A percentile compares a stretch with the other conserved stretches of the same genome.
phyloP scores from a whole-genome alignment of 2,329 filamentous ascomycete species.

The Pyricularia grisea region DNA sequence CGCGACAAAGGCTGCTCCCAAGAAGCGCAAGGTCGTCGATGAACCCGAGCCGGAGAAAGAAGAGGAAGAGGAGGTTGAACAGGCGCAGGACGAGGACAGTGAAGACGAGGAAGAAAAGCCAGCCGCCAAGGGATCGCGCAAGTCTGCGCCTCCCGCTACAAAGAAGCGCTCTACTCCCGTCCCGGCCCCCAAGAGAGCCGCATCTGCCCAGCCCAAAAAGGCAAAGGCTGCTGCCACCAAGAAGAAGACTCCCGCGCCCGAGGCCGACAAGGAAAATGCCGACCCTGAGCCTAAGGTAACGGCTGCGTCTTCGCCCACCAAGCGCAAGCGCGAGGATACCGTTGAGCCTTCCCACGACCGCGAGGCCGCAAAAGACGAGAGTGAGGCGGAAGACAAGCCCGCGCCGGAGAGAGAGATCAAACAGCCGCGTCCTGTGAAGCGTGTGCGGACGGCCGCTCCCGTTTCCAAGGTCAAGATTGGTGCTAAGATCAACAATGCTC shows the following conservation, averaged over 20 bases:
- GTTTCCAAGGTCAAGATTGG: conserved; percentile 17
- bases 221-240: conserved; percentile 8
- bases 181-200: conserved; percentile 2
- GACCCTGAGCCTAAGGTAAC: conserved; percentile 9
- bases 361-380: conserved; percentile 1
- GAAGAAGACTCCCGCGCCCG: conserved; percentile 9
- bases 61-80: not conserved
- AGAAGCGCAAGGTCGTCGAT: conserved; percentile 2
- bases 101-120: conserved; percentile 1
- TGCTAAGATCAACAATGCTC: conserved; percentile 50
- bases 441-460: conserved; percentile 20
- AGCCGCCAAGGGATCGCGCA: not conserved
- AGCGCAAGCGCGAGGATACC: conserved; percentile 4
- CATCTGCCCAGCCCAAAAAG: conserved; percentile 8
- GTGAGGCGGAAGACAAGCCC: not conserved
- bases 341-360: conserved; percentile 3
- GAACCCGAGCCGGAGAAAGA: conserved; percentile 2
- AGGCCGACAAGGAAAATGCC: conserved; percentile 11
- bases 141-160: not conserved
- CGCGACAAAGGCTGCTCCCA: not conserved
- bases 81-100: not conserved
- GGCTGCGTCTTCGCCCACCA: not conserved
- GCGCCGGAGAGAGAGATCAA: conserved; percentile 8
- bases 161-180: conserved; percentile 9
- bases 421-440: conserved; percentile 10